These are phyloP conservation scores for Hymenoscyphus infarciens DNA, from an alignment of 2,329 filamentous ascomycete genomes.

Conservation along the genomic window DNA sequence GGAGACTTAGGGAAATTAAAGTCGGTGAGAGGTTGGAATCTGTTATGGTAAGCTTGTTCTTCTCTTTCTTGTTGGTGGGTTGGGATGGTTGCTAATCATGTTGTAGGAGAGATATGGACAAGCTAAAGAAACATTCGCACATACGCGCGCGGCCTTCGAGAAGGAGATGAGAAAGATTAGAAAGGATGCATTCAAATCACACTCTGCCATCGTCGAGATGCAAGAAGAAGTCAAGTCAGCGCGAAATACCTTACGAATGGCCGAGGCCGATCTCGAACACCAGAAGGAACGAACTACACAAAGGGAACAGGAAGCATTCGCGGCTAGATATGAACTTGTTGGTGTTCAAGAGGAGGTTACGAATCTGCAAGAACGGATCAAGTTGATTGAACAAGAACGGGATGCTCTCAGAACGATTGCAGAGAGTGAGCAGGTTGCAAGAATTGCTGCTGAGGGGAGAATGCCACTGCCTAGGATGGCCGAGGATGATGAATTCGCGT, in stretches of 20 bases:
- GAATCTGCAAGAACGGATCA: constrained; percentile 59
- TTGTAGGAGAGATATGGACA: constrained; percentile 65
- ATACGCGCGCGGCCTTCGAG: constrained; percentile 66
- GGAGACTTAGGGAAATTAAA: constrained; percentile 61
- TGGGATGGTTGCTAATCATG: constrained; percentile 16
- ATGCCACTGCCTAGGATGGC: constrained; percentile 60
- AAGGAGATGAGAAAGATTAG: constrained; percentile 67
- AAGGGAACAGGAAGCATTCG: constrained; percentile 67
- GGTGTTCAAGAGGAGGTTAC: constrained; percentile 64
- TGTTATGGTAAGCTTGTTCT: constrained; percentile 57
- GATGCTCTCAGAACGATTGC: constrained; percentile 70
- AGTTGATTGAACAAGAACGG: constrained; percentile 67
- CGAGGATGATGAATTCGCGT: constrained; percentile 59
- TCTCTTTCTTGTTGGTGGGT: constrained; percentile 32
- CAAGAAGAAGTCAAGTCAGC: constrained; percentile 69
- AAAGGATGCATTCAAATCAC: constrained; percentile 73
- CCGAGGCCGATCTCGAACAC: constrained; percentile 57
- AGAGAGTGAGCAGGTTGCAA: constrained; percentile 68
- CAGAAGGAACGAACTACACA: constrained; percentile 60
- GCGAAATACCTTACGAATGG: constrained; percentile 48
- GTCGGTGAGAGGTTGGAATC: constrained; percentile 65
- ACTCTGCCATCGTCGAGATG: constrained; percentile 65
- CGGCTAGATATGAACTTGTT: constrained; percentile 62
- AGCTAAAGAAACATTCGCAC: constrained; percentile 65
- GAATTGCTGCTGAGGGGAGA: constrained; percentile 67